Evolutionary conservation across 2,329 filamentous ascomycete genomes (phyloP).

Genomic region (Claviceps spartinae): DNA sequence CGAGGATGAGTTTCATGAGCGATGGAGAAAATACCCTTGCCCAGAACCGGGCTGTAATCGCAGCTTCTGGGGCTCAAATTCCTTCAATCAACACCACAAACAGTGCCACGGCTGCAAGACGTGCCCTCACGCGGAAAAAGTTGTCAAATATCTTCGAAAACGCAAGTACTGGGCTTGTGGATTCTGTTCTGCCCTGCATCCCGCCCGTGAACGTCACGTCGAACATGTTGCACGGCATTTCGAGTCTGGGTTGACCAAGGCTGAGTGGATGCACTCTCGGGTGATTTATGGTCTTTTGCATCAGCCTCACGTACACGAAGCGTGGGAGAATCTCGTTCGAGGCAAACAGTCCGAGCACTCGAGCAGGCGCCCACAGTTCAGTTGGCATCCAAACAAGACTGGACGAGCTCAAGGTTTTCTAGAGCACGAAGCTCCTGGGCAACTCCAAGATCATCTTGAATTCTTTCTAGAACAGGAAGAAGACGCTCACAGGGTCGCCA

Average conservation of each 20-base stretch:
- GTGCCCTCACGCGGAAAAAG: constrained; percentile 50
- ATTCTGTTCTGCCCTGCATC: constrained; percentile 50
- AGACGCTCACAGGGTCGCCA: constrained; percentile 43
- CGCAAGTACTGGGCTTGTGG: constrained; percentile 56
- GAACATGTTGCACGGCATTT: constrained; percentile 57
- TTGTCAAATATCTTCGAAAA: constrained; percentile 48
- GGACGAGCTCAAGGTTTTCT: constrained; percentile 43
- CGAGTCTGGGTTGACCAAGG: constrained; percentile 46
- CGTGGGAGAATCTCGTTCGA: constrained; percentile 44
- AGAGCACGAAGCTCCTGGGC: constrained; percentile 48
- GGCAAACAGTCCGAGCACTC: constrained; percentile 41
- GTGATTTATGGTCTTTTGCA: constrained; percentile 56
- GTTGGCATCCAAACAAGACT: constrained; percentile 45
- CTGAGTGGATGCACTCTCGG: constrained; percentile 56
- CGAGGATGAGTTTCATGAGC: constrained; percentile 57
- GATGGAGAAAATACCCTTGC: constrained; percentile 53
- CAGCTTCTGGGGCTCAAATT: constrained; percentile 54
- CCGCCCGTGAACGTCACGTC: constrained; percentile 51
- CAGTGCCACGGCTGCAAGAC: constrained; percentile 51
- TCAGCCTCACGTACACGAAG: constrained; percentile 46
- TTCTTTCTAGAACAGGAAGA: constrained; percentile 46
- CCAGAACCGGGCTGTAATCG: constrained; percentile 50
- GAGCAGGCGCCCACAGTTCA: constrained; percentile 43
- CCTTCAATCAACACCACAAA: constrained; percentile 55
- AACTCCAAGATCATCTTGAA: constrained; percentile 51